Percentiles rank a stretch among this genome's conserved stretches.
These are phyloP conservation scores for Microsporum canis DNA, from an alignment of 2,329 filamentous ascomycete genomes.

Conservation along the genomic window DNA sequence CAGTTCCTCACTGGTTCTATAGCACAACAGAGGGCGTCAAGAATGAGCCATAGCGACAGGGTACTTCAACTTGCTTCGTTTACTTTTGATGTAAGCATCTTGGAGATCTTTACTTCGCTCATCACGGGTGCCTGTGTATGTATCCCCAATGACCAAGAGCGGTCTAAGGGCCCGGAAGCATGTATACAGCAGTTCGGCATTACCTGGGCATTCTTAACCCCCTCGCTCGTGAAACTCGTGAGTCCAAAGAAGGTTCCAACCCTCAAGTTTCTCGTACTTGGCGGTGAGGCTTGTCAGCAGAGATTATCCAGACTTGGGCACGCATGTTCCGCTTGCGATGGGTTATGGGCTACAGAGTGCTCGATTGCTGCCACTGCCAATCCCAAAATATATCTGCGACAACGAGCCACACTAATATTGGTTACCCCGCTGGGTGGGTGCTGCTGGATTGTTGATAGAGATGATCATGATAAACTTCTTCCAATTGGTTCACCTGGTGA, in stretches of 20 bases:
- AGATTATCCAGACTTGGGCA: constrained; percentile 25
- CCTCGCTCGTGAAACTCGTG: constrained; percentile 38
- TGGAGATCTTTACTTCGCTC: constrained; percentile 23
- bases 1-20: constrained; percentile 33
- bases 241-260: constrained; percentile 26
- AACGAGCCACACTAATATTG: constrained; percentile 20
- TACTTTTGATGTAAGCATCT: constrained; percentile 33
- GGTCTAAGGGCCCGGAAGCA: constrained; percentile 35
- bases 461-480: constrained; percentile 13
- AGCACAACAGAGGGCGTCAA: constrained; percentile 22
- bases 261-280: constrained; percentile 26
- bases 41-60: constrained; percentile 17
- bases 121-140: constrained; percentile 32
- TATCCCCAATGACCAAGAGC: constrained; percentile 31
- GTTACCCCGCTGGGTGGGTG: constrained; percentile 7
- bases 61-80: constrained; percentile 32
- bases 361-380: background rate
- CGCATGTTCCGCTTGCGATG: constrained; percentile 23
- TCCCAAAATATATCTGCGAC: constrained; percentile 19
- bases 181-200: constrained; percentile 38
- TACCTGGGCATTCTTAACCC: constrained; percentile 45
- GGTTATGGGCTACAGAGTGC: constrained; percentile 20
- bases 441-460: constrained; percentile 18
- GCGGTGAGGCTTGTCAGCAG: constrained; percentile 24
- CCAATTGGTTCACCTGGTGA: constrained; percentile 32